Evolutionary conservation across 1,284 basidiomycete species (phyloP).

Genomic region (Rhodotorula sp.): DNA sequence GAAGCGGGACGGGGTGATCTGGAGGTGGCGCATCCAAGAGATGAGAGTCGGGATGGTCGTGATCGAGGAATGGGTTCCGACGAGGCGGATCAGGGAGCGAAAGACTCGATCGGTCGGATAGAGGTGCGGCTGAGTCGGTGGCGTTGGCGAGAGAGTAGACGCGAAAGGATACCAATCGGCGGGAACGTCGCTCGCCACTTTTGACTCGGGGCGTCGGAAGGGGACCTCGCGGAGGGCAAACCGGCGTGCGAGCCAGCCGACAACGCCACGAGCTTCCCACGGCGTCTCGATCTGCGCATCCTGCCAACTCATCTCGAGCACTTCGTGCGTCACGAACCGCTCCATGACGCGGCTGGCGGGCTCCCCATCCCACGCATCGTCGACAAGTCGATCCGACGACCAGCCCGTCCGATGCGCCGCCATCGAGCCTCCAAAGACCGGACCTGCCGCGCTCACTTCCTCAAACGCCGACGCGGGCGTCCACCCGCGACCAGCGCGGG

Average conservation of each 20-base stretch:
- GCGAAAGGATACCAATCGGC: constrained; percentile 22
- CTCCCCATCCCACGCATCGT: constrained; percentile 23
- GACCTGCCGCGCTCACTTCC: not conserved
- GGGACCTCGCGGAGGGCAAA: not conserved
- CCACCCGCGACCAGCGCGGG: constrained; percentile 48
- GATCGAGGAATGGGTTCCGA: constrained; percentile 57
- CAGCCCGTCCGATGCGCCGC: not conserved
- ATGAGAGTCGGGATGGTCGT: constrained; percentile 67
- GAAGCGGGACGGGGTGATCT: constrained; percentile 56
- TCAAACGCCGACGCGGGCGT: not conserved
- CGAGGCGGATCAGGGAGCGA: constrained; percentile 63
- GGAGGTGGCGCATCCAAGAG: constrained; percentile 70
- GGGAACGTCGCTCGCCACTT: not conserved
- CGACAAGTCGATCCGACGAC: not conserved
- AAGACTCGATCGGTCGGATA: constrained; percentile 58
- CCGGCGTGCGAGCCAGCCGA: constrained; percentile 1
- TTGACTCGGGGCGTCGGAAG: no score
- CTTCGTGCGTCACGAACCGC: constrained; percentile 11
- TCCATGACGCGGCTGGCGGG: constrained; percentile 14
- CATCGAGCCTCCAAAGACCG: not conserved
- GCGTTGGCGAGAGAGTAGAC: constrained; percentile 21
- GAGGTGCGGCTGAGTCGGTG: constrained; percentile 51
- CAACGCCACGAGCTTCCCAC: not conserved
- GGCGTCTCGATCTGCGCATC: not conserved
- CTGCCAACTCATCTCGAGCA: constrained; percentile 23